phyloP scores from a whole-genome alignment of 2,329 filamentous ascomycete genomes.

The Atkinsonella hypoxylon region DNA sequence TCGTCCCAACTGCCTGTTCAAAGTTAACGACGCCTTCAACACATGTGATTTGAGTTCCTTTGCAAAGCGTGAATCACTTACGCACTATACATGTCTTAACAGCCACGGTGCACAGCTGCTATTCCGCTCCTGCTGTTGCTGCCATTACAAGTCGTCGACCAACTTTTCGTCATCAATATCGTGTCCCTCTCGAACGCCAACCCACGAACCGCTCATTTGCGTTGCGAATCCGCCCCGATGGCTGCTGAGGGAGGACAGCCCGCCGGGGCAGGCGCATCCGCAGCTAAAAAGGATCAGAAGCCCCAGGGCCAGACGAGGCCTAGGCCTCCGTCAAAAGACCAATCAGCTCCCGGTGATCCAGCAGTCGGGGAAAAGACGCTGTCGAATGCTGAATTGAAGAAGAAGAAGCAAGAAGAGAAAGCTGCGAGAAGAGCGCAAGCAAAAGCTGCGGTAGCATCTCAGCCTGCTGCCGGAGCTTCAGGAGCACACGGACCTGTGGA shows the following conservation, averaged over 20 bases:
- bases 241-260: conserved; percentile 20
- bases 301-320: conserved; percentile 9
- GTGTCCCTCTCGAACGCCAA: background rate
- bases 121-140: background rate
- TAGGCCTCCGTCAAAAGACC: conserved; percentile 12
- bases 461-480: conserved; percentile 12
- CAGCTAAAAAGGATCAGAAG: conserved; percentile 16
- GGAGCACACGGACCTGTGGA: conserved; percentile 19
- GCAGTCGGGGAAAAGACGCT: conserved; percentile 41
- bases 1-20: conserved; percentile 6
- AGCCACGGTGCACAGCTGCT: background rate
- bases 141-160: background rate
- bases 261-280: conserved; percentile 15
- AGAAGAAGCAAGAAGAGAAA: conserved; percentile 83
- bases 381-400: conserved; percentile 72
- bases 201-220: background rate
- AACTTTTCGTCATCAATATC: background rate
- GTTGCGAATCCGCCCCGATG: conserved; percentile 14
- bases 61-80: background rate
- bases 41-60: background rate
- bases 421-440: conserved; percentile 67
- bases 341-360: conserved; percentile 6
- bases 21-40: background rate
- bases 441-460: conserved; percentile 41
- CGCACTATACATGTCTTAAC: background rate